phyloP scores from a whole-genome alignment of 352 stramenopile species.

The Phytophthora rubi region DNA sequence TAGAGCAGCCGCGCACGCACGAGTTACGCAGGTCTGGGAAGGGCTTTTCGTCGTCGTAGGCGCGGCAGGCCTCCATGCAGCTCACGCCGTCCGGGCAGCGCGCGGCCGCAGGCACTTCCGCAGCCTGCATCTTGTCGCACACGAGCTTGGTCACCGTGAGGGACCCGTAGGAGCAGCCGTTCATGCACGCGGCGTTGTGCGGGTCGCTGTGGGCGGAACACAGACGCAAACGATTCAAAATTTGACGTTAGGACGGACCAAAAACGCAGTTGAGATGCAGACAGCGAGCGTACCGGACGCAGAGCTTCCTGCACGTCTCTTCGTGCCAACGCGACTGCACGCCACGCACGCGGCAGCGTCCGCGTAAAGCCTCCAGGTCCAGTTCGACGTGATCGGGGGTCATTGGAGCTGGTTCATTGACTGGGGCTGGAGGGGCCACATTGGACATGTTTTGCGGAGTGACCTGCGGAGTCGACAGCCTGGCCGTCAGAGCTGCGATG shows the following conservation, averaged over 20 bases:
- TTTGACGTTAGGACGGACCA: background rate
- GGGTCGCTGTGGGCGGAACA: conserved; percentile 43
- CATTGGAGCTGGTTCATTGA: background rate
- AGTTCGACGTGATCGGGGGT: conserved; percentile 5
- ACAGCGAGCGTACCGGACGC: conserved; percentile 40
- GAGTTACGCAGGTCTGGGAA: conserved; percentile 56
- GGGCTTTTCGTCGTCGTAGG: conserved; percentile 62
- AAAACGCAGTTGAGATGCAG: background rate
- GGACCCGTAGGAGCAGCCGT: conserved; percentile 76
- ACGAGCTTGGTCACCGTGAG: conserved; percentile 74
- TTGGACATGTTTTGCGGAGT: conserved; percentile 18
- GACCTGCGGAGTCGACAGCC: conserved; percentile 10
- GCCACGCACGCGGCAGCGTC: conserved; percentile 61
- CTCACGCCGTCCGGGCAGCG: conserved; percentile 64
- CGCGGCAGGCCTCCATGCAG: conserved; percentile 62
- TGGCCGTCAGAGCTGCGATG: conserved; percentile 26
- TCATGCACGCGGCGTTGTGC: conserved; percentile 75
- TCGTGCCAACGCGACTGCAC: conserved; percentile 79
- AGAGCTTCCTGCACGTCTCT: conserved; percentile 74
- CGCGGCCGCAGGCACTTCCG: conserved; percentile 33
- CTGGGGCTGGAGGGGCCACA: background rate
- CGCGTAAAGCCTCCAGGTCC: conserved; percentile 50
- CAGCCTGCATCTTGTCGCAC: conserved; percentile 55
- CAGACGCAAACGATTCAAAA: conserved; percentile 4
- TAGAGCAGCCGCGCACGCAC: conserved; percentile 64